phyloP scores from a whole-genome alignment of 441 rosid genomes.

The Omphalea diandra region DNA sequence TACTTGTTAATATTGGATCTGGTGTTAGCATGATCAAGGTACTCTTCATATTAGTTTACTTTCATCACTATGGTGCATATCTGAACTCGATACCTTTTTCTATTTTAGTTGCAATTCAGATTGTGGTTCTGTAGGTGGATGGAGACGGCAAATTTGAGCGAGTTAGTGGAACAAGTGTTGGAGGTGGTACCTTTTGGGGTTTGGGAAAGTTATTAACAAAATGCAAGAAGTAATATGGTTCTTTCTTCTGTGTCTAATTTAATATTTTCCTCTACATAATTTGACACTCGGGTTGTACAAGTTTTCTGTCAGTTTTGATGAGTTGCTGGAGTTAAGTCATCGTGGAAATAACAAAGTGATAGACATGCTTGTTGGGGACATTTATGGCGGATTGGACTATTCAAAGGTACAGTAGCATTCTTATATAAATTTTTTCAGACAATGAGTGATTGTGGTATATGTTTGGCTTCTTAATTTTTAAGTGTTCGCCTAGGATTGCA shows the following conservation, averaged over 20 bases:
- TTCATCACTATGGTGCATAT: background rate
- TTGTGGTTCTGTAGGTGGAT: conserved; percentile 58
- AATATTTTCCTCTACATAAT: background rate
- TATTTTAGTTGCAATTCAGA: background rate
- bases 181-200: conserved; percentile 99
- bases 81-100: conserved; percentile 4
- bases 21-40: conserved; percentile 99
- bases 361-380: conserved; percentile 99
- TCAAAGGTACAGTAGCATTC: conserved; percentile 61
- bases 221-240: conserved; percentile 68
- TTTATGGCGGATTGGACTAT: conserved; percentile 95
- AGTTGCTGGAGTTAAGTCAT: conserved; percentile 92
- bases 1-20: conserved; percentile 95
- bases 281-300: background rate
- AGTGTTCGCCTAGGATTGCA: background rate
- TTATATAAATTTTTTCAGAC: background rate
- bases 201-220: conserved; percentile 89
- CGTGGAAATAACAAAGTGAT: conserved; percentile 85
- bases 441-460: background rate
- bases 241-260: background rate
- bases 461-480: background rate
- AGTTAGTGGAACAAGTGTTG: conserved; percentile 97
- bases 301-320: conserved; percentile 67
- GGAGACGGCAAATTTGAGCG: conserved; percentile 94
- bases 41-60: conserved; percentile 11